phyloP scores from a whole-genome alignment of 2,329 filamentous ascomycete genomes.

The Didymella pomorum region DNA sequence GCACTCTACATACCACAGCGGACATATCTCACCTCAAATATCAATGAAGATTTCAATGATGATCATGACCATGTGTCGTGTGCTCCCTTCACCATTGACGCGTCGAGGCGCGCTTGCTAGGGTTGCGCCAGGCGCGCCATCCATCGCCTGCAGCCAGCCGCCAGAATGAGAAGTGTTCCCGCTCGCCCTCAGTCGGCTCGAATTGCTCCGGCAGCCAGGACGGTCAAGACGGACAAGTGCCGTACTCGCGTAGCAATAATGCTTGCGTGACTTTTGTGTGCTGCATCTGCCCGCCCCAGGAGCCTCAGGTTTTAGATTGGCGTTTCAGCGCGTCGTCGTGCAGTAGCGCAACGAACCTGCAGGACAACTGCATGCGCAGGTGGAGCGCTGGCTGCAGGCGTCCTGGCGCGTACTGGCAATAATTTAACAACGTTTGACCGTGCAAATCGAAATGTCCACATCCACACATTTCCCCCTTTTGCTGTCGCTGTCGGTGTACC shows the following conservation, averaged over 20 bases:
- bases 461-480: constrained; percentile 14
- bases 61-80: not conserved
- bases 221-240: constrained; percentile 7
- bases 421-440: constrained; percentile 12
- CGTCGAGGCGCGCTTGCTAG: constrained; percentile 14
- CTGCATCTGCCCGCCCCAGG: constrained; percentile 9
- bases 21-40: not conserved
- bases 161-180: constrained; percentile 15
- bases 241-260: constrained; percentile 17
- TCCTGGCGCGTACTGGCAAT: constrained; percentile 16
- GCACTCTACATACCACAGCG: not conserved
- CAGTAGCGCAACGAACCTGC: constrained; percentile 20
- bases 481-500: constrained; percentile 13
- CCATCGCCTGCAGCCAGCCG: constrained; percentile 9
- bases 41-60: not conserved
- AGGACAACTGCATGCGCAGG: constrained; percentile 9
- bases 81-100: constrained; percentile 4
- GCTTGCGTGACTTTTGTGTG: constrained; percentile 7
- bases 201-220: constrained; percentile 9
- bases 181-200: constrained; percentile 15
- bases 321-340: constrained; percentile 15
- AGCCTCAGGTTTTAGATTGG: constrained; percentile 18
- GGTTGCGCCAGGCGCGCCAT: constrained; percentile 5
- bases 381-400: constrained; percentile 8
- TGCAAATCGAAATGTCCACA: constrained; percentile 15